Evolutionary conservation across 164 flowering plant species (phyloP), one percentile per base, ranked within the genome.

Genomic region (Kingdonia uniflora): DNA sequence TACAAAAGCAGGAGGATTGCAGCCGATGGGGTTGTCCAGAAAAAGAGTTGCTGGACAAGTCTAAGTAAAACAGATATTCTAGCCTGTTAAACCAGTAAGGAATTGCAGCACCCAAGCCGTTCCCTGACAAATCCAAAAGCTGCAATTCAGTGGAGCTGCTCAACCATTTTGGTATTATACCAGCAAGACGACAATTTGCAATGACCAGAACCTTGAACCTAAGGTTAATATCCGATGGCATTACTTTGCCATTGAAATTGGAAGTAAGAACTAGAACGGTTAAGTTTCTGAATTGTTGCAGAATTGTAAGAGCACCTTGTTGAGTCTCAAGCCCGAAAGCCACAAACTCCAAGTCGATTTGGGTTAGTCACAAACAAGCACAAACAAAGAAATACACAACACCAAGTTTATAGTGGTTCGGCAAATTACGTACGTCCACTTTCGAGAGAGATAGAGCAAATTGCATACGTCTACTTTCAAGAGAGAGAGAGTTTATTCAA

Each of bases 121-220:
- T 59, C 63, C 57, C 51, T 13, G 63, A 59, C 17, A 59, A 35
- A 52, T 59, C 63, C 45, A 52, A 44, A 6, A 52, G 8, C 49
- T 52, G 63, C 51, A 59, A 44, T 20, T 59, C 38, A n/a, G 44
- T 33, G 57, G 17, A 42, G 10, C 57, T 23, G 11, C 63, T 42
- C 40, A 58, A 26, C 62, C 49, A 58, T 10, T 20, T 17, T 14
- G 62, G 62, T 14, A 58, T 29, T 14, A 15, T 12, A 50, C 62
- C 62, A 2, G 49, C 23, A 11, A 58, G 47, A 41, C 62, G 26
- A 19, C 63, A 44, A 11, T 21, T 5, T 29, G 56, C 29, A 35
- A 59, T 52, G 14, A 38, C 15, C 20, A 59, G 56, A 33, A 21
- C 51, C 25, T 52, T 22, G 48, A 59, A 59, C 51, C 40, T 22